Evolutionary conservation across 2,329 filamentous ascomycete species (phyloP), one percentile per base, ranked within the genome.

Genomic region (Hirsutella thompsonii): DNA sequence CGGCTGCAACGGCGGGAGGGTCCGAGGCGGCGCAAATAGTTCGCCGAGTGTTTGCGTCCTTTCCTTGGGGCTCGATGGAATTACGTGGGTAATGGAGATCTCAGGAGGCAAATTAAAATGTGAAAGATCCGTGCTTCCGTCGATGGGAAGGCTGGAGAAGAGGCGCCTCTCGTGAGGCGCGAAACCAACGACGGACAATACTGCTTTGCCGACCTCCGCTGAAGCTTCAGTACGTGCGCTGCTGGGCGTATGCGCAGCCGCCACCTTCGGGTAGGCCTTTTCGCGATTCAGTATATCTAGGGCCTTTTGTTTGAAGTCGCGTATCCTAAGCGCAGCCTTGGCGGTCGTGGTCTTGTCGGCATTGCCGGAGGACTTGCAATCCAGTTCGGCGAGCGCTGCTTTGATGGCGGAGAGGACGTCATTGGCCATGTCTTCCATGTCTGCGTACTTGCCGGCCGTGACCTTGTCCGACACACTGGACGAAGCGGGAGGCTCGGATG

Each of bases 101-200:
- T 87, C 86, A 43, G 77, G 80, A 0, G 89, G 89, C 20, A 95
- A 64, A 18, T 67, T 72, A 30, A 72, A 68, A 52, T 56, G 49
- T 36, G 54, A 49, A 42, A 60, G 42, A 30, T 60, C 52, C 30
- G 52, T 44, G 38, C 57, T 52, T 10, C 53, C 44, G 2, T 59
- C 53, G 13, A 53, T 37, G 8, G 62, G 84, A 38, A 94, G 67
- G 58, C 89, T 94, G 4, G 90, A 94, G 57, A 92, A 95, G 4
- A 95, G 67, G 45, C 90, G 83, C 50, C 79, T 81, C 29, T 83
- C 73, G 36, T 79, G 78, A 2, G 81, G 78, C 33, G 83, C 83
- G 49, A 79, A 83, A 41, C 85, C 87, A 49, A 79, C 81, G 1
- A 94, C 67, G 1, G 85, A 90, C 43, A 95, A 66, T 5, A 90